phyloP scores from a whole-genome alignment of 208 protist species.

The Leishmania major region DNA sequence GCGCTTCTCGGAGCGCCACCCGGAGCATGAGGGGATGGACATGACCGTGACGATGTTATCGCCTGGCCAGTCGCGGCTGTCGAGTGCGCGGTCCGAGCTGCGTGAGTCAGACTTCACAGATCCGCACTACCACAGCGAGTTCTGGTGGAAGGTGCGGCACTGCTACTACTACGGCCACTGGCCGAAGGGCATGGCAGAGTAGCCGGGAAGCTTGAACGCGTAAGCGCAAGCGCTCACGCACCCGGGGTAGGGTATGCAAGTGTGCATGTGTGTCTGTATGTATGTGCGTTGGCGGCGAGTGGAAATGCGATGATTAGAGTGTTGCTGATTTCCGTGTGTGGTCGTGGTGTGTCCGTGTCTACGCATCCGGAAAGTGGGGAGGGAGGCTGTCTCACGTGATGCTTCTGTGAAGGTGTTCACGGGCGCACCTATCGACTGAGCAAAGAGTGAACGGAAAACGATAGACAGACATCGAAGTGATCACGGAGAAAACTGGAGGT shows the following conservation, averaged over 20 bases:
- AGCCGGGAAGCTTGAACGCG: slow-evolving; percentile 1
- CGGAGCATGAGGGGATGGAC: slow-evolving; percentile 81
- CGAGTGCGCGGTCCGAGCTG: slow-evolving; percentile 76
- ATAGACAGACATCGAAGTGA: not conserved
- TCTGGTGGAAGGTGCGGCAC: slow-evolving; percentile 91
- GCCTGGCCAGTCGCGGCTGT: slow-evolving; percentile 77
- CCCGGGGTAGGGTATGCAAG: not conserved
- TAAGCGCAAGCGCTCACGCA: not conserved
- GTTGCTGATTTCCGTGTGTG: not conserved
- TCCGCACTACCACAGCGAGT: slow-evolving; percentile 86
- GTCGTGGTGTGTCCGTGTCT: not conserved
- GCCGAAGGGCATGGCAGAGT: slow-evolving; percentile 85
- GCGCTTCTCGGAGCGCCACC: slow-evolving; percentile 84
- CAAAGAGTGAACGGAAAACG: not conserved
- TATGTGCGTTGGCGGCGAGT: not conserved
- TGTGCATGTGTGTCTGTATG: slow-evolving; percentile 2
- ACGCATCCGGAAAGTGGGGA: not conserved
- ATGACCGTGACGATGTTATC: slow-evolving; percentile 79
- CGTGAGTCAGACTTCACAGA: slow-evolving; percentile 89
- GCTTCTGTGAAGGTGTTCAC: not conserved
- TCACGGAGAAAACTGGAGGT: not conserved
- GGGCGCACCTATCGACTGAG: not conserved
- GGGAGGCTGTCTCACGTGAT: not conserved
- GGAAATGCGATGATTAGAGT: not conserved
- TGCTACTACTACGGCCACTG: slow-evolving; percentile 88